Conservation (phyloP, 2,329 filamentous ascomycete genomes). For the Colletotrichum sidae region DNA sequence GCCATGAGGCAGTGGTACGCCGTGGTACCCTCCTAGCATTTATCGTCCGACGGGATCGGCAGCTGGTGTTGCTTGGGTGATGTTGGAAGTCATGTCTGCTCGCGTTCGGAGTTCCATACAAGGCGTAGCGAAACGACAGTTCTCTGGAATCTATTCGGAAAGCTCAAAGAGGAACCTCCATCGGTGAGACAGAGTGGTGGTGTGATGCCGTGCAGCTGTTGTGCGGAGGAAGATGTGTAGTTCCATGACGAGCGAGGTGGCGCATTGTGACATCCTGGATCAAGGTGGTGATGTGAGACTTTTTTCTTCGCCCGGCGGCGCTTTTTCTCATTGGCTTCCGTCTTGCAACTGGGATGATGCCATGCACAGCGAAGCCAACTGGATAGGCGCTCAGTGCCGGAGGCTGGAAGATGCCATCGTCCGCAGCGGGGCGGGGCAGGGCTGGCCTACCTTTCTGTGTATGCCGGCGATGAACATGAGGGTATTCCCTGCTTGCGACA, state of each 20-base stretch:
- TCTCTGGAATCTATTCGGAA: neutral
- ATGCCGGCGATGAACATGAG: slow-evolving; percentile 11
- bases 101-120: no score
- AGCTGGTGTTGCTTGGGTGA: neutral
- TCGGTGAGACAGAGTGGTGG: neutral
- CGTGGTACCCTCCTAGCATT: neutral
- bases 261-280: neutral
- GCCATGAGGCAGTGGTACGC: neutral
- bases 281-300: slow-evolving; percentile 4
- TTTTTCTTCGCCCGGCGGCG: no score
- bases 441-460: slow-evolving; percentile 7
- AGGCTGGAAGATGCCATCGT: no score
- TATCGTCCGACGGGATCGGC: neutral
- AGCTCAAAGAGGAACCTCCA: neutral
- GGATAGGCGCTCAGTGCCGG: neutral
- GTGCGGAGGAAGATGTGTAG: slow-evolving; percentile 1
- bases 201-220: slow-evolving; percentile 3
- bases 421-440: no score
- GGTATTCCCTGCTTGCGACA: slow-evolving; percentile 27
- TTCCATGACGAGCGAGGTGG: neutral
- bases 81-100: no score
- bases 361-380: slow-evolving; percentile 1
- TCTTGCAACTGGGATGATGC: neutral
- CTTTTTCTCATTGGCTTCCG: no score
- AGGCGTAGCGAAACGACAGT: no score